phyloP scores from a whole-genome alignment of 148 eudicot genomes.

The Agrostemma githago region DNA sequence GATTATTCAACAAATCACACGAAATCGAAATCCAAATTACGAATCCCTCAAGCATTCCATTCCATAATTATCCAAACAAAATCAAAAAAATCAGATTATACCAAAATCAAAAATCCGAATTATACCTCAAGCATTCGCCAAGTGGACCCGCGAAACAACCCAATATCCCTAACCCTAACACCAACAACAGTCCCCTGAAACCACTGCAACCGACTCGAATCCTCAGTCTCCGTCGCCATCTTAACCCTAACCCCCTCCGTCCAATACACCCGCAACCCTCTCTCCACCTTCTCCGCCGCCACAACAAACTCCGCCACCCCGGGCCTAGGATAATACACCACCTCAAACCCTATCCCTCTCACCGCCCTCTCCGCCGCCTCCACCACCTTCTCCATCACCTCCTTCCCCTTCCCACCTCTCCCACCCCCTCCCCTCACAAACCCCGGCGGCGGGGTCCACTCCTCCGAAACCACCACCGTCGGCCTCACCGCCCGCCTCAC shows the following conservation, averaged over 20 bases:
- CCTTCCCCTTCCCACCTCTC: constrained; percentile 25
- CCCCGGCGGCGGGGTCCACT: constrained; percentile 10
- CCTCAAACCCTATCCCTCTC: constrained; percentile 51
- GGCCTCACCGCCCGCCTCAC: constrained; percentile 39
- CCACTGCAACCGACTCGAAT: constrained; percentile 52
- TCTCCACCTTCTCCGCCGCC: constrained; percentile 54
- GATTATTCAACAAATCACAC: no score
- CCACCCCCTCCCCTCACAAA: constrained; percentile 20
- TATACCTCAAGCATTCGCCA: constrained; percentile 85
- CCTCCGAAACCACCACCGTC: constrained; percentile 2
- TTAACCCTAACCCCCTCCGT: constrained; percentile 48
- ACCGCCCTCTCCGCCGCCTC: constrained; percentile 52
- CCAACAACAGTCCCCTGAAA: constrained; percentile 45
- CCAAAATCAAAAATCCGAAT: no score
- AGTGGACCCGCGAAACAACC: constrained; percentile 44
- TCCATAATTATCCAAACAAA: neutral
- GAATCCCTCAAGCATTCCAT: no score
- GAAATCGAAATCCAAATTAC: no score
- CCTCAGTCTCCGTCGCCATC: constrained; percentile 60
- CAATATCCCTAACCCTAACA: constrained; percentile 26
- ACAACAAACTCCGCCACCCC: constrained; percentile 69
- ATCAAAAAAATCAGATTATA: neutral
- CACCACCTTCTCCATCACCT: constrained; percentile 34
- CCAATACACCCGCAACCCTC: constrained; percentile 36
- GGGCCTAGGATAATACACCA: constrained; percentile 50